Conservation (phyloP, 306 rosid genomes). For the Lupinus albus region DNA sequence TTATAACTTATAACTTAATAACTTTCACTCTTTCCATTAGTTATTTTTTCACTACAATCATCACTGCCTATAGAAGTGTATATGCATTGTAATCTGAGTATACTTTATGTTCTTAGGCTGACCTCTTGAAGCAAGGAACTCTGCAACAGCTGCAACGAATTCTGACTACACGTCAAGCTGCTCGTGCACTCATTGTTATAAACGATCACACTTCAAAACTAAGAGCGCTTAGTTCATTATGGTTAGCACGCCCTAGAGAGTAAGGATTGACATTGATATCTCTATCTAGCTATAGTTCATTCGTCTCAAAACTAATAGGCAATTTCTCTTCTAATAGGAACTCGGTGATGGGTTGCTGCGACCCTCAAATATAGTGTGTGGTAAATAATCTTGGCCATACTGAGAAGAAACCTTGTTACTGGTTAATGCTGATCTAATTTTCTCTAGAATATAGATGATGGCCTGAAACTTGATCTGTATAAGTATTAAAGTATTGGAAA, state of each 20-base stretch:
- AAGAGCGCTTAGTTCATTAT: constrained; percentile 77
- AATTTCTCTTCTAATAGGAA: constrained; percentile 38
- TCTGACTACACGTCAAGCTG: constrained; percentile 73
- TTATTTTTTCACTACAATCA: background rate
- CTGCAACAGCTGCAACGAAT: constrained; percentile 79
- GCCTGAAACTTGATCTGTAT: constrained; percentile 11
- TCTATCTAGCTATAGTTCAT: constrained; percentile 15
- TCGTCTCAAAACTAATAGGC: constrained; percentile 26
- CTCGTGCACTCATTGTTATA: constrained; percentile 67
- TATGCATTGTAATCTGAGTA: background rate
- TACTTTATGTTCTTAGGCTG: constrained; percentile 62
- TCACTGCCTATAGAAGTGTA: background rate
- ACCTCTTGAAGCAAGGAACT: constrained; percentile 70
- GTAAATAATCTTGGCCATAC: constrained; percentile 11
- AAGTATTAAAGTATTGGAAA: constrained; percentile 26
- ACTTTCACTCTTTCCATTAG: background rate
- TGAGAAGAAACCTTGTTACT: constrained; percentile 29
- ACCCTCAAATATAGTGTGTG: constrained; percentile 8
- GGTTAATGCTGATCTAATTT: constrained; percentile 37
- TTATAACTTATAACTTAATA: background rate
- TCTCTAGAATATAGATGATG: constrained; percentile 31
- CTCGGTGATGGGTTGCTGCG: constrained; percentile 31
- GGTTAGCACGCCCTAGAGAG: constrained; percentile 87
- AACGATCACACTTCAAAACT: constrained; percentile 75
- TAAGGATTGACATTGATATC: constrained; percentile 30